phyloP scores from a whole-genome alignment of 1,284 basidiomycete species.

The Ustilago trichophora region DNA sequence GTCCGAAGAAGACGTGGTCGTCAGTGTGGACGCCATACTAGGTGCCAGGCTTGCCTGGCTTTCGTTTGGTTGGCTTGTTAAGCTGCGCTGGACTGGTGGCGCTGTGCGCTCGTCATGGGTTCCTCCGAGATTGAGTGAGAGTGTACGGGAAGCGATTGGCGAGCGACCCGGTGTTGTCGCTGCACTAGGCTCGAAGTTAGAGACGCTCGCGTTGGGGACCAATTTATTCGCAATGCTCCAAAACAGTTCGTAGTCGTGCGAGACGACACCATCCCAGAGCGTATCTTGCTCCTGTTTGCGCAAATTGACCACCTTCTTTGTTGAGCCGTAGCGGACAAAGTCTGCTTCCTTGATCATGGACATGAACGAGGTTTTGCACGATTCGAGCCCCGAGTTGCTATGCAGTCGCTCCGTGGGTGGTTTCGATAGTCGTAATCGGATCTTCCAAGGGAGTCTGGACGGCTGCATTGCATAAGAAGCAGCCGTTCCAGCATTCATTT shows the following conservation, averaged over 20 bases:
- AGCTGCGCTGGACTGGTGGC: conserved; percentile 15
- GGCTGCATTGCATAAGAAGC: neutral
- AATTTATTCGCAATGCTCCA: conserved; percentile 90
- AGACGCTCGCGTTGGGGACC: conserved; percentile 62
- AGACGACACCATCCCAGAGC: conserved; percentile 55
- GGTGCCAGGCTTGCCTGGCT: conserved; percentile 37
- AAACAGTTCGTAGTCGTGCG: conserved; percentile 93
- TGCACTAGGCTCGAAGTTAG: neutral
- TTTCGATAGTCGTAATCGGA: conserved; percentile 48
- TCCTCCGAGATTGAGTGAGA: conserved; percentile 29
- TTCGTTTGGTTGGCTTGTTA: conserved; percentile 40
- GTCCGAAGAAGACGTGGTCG: conserved; percentile 35
- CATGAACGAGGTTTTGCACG: conserved; percentile 57
- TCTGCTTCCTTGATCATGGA: conserved; percentile 61
- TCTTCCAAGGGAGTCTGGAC: conserved; percentile 42
- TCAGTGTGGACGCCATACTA: conserved; percentile 33
- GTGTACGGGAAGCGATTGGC: conserved; percentile 11
- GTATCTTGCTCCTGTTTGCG: conserved; percentile 56
- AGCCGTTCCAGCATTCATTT: neutral
- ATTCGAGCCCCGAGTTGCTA: conserved; percentile 41
- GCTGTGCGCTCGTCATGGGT: conserved; percentile 20
- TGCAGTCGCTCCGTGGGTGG: conserved; percentile 51
- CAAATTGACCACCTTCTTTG: conserved; percentile 55
- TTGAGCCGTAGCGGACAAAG: conserved; percentile 59
- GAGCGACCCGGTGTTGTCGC: conserved; percentile 3